Base-by-base conservation (phyloP, 208 protist species). In the Leishmania mexicana region DNA sequence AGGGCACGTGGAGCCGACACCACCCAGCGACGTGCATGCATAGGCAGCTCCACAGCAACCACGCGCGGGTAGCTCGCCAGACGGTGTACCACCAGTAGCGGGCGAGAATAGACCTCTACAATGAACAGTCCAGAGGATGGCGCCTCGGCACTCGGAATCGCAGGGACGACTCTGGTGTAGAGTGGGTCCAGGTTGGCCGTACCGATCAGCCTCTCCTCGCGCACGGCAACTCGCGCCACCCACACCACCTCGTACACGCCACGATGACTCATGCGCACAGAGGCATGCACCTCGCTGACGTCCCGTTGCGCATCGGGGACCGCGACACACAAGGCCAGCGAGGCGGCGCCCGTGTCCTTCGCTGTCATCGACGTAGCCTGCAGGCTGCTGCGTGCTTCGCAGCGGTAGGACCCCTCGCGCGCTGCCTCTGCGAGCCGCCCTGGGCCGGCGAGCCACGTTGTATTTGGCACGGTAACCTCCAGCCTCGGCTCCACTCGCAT, bases 161-260 rank as follows among this genome's bases (percentile, higher is more conserved):
- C 65, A 40, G 54, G 77, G 4, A 89, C 0, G 13, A 94, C 83
- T 6, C 71, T 81, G 31, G 91, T 82, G 78, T 88, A 84, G 19
- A 79, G 58, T 1, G 84, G 79, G 75, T 96, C 93, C 13, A 95
- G n/a, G 80, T 91, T 92, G 11, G 85, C 88, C 21, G 65, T 45
- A 7, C 75, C 31, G 0, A 88, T 68, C 49, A 94, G 60, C 58
- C 74, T 62, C 11, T 67, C 45, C 28, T 87, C 82, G 28, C 73
- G 74, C 67, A 94, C 89, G 28, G 78, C 89, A 10, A 94, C 85
- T 17, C 74, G 78, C 53, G 85, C 83, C 24, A 81, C 76, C 93
- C 93, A 96, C 54, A 84, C 76, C 21, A 95, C 85, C 28, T 89
- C 87, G 76, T 90, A 89, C 7, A 96, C 90, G n/a, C 90, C 89